Percentiles rank a stretch among this genome's conserved stretches.
These are phyloP conservation scores for Colletotrichum costaricense DNA, from an alignment of 2,329 filamentous ascomycete genomes.

Conservation along the genomic window DNA sequence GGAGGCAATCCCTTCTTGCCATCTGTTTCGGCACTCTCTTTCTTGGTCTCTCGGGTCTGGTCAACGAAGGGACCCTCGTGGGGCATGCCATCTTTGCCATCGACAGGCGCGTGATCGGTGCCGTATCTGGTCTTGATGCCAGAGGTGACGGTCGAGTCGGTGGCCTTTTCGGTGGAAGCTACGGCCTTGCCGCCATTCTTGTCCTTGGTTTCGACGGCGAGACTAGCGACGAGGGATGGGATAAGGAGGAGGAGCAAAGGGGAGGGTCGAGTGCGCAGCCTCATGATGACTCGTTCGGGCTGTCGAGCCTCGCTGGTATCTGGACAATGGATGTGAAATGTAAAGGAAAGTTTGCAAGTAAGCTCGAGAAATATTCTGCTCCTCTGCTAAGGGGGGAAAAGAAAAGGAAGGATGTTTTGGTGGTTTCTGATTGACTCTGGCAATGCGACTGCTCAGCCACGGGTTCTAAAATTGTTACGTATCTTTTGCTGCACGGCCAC, in stretches of 20 bases:
- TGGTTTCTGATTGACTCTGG: conserved; percentile 28
- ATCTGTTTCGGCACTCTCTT: conserved; percentile 45
- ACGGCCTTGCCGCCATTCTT: conserved; percentile 40
- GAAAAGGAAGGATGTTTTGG: conserved; percentile 9
- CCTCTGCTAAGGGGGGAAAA: conserved; percentile 9
- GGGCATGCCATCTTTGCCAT: conserved; percentile 93
- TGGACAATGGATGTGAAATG: conserved; percentile 6
- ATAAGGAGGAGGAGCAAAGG: conserved; percentile 71
- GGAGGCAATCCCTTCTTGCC: conserved; percentile 53
- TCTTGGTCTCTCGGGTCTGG: conserved; percentile 44
- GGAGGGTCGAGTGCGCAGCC: conserved; percentile 63
- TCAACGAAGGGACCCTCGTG: conserved; percentile 85
- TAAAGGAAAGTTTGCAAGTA: conserved; percentile 8
- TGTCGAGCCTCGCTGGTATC: conserved; percentile 2
- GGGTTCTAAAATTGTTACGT: conserved; percentile 32
- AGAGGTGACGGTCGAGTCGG: conserved; percentile 40
- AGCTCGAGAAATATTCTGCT: conserved; percentile 14
- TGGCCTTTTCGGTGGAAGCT: conserved; percentile 38
- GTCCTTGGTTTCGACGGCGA: conserved; percentile 46
- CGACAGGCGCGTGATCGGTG: conserved; percentile 85
- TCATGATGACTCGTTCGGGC: conserved; percentile 60
- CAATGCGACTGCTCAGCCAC: conserved; percentile 33
- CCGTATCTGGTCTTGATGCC: conserved; percentile 50
- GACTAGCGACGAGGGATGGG: conserved; percentile 59
- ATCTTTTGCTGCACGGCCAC: conserved; percentile 35